phyloP scores from a whole-genome alignment of 371 early-diverging fungal genomes.

The Haplosporangium sp. region DNA sequence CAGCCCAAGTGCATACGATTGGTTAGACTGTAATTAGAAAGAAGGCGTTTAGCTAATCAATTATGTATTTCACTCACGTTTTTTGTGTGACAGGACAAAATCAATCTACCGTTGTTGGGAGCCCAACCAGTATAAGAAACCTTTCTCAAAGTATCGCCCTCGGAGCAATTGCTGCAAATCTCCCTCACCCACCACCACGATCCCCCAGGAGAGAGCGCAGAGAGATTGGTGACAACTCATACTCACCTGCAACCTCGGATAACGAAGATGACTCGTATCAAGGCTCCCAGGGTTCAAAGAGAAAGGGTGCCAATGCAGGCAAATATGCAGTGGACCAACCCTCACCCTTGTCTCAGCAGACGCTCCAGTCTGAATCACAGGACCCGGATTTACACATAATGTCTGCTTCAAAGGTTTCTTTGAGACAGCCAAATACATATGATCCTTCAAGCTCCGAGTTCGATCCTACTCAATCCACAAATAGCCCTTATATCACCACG shows the following conservation, averaged over 20 bases:
- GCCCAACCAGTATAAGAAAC: slow-evolving; percentile 26
- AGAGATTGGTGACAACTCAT: slow-evolving; percentile 22
- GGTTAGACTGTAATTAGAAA: not conserved
- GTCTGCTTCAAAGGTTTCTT: slow-evolving; percentile 20
- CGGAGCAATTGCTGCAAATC: slow-evolving; percentile 17
- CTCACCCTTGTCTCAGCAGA: slow-evolving; percentile 14
- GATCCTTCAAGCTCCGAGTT: slow-evolving; percentile 8
- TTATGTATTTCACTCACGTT: not conserved
- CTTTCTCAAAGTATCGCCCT: slow-evolving; percentile 26
- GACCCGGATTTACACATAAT: slow-evolving; percentile 21
- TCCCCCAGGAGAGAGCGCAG: slow-evolving; percentile 52
- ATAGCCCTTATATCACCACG: slow-evolving; percentile 4
- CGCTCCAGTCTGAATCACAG: not conserved
- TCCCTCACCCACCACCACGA: slow-evolving; percentile 46
- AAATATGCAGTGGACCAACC: slow-evolving; percentile 14
- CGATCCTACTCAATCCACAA: slow-evolving; percentile 10
- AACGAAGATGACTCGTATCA: slow-evolving; percentile 45
- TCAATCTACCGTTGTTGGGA: slow-evolving; percentile 16
- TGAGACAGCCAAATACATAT: slow-evolving; percentile 9
- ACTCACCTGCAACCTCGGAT: slow-evolving; percentile 38
- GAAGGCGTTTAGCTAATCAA: slow-evolving; percentile 12
- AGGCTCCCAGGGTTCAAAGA: not conserved
- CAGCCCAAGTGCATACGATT: not conserved
- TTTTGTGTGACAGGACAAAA: slow-evolving; percentile 10
- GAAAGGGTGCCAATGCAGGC: slow-evolving; percentile 7